Evolutionary conservation across 352 stramenopile genomes (phyloP).

Genomic region (Phytophthora fragariae): DNA sequence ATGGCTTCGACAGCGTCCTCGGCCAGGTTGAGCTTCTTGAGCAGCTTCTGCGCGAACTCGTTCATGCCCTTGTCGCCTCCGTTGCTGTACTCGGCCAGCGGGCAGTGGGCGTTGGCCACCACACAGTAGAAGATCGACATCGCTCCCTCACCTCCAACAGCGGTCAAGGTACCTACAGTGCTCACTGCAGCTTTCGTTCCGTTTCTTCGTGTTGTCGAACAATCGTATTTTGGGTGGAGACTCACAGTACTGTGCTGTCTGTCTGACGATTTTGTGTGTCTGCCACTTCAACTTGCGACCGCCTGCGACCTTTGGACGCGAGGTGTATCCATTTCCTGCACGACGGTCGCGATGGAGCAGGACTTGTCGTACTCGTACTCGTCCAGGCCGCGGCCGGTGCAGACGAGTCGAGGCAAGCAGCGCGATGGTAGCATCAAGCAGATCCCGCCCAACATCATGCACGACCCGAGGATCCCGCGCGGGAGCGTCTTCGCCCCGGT

Average conservation of each 20-base stretch:
- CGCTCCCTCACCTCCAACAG: not conserved
- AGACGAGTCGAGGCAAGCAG: slow-evolving; percentile 65
- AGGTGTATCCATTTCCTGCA: slow-evolving; percentile 28
- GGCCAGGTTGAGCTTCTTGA: slow-evolving; percentile 87
- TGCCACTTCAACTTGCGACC: slow-evolving; percentile 26
- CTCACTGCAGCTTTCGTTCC: too few relatives aligned
- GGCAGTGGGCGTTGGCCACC: slow-evolving; percentile 82
- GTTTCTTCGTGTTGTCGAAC: slow-evolving; percentile 11
- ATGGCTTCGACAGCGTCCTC: slow-evolving; percentile 82
- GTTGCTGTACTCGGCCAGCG: slow-evolving; percentile 85
- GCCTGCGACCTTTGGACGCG: slow-evolving; percentile 33
- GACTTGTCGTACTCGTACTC: slow-evolving; percentile 83
- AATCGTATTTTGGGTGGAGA: slow-evolving; percentile 17
- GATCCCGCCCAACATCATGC: slow-evolving; percentile 73
- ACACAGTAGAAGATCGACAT: slow-evolving; percentile 92
- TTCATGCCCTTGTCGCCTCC: slow-evolving; percentile 87
- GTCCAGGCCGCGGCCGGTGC: slow-evolving; percentile 76
- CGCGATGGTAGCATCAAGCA: slow-evolving; percentile 41
- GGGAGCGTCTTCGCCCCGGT: slow-evolving; percentile 74
- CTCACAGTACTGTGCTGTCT: not conserved
- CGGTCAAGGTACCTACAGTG: too few relatives aligned
- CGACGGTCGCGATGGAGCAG: slow-evolving; percentile 40
- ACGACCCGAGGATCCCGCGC: slow-evolving; percentile 68
- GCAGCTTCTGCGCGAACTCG: slow-evolving; percentile 86
- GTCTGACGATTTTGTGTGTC: not conserved